Evolutionary conservation across 768 basidiomycete species (phyloP), one percentile per base, ranked within the genome.

Genomic region (Kwoniella europaea): DNA sequence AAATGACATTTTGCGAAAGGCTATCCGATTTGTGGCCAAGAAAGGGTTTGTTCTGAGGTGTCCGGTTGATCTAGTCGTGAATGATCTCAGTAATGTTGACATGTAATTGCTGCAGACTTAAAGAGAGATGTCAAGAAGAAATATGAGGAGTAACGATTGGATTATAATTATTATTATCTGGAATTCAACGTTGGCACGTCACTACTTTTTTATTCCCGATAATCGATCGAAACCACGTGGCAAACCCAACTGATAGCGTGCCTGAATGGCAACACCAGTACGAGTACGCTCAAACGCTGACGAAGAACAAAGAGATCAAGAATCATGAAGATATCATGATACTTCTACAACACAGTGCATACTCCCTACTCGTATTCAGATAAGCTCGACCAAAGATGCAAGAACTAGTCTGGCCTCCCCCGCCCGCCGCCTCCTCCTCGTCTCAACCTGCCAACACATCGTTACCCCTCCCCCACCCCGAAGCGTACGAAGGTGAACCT

Each of bases 401-500:
- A 59, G 67, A 68, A 42, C 50, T 68, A 13, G 67, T 68, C 22
- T 68, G 58, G 44, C 67, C 67, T 52, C 67, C 65, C 41, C 22
- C 54, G 16, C 35, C 52, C 16, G 16, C 46, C 6, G 4, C 59
- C 35, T 61, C 69, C 46, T 55, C 58, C 63, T 41, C 72, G 72
- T 6, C 24, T 50, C 22, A 72, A 24, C 61, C 71, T 13, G 29
- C 69, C 10, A 57, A 67, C 18, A 70, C 70, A 12, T 20, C 69
- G 1, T 65, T 80, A 1, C 79, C 79, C 10, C 57, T 80, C 4
- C 79, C 79, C 6, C 68, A 80, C 50, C 77, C 77, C 4, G 73
- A 76, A 12, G 79, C 79, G 13, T 80, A 80, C 67, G 63, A 61
- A 16, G 77, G 68, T 35, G 79, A 81, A 53, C 76, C 78, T 4